Base-by-base conservation (phyloP, 768 basidiomycete genomes). In the Boletus rex-veris region DNA sequence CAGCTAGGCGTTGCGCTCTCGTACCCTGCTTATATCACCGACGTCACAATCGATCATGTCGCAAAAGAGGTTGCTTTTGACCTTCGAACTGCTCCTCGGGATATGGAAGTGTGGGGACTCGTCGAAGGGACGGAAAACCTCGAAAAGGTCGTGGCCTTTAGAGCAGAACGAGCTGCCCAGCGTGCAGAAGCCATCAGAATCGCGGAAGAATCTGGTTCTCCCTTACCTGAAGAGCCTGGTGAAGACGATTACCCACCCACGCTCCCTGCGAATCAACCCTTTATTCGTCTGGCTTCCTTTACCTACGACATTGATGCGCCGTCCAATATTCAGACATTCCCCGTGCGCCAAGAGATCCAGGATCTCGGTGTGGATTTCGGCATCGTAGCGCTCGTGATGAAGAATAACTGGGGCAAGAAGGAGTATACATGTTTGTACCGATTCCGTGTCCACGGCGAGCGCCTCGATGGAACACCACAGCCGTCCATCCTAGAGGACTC, bases 81-180 rank as follows among this genome's bases (percentile, higher is more conserved):
- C 61, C 77, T 90, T 71, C 76, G 84, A 37, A 85, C 84, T 38
- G 92, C 92, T 2, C 96, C 96, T 40, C 76, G 81, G 54, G 77
- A 86, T 40, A 90, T 98, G 83, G 92, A 97, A 61, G 81, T 96
- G 5, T 96, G 93, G 94, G 94, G 85, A 0, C 70, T 93, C 59
- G 80, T 96, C 33, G 93, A 97, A 58, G 90, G 89, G 10, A 55
- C 64, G 47, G 87, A 90, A 4, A 90, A 94, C 59, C 50, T 83
- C 7, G 79, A 70, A 35, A 88, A 84, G 66, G 74, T 90, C 28
- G 64, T 63, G 26, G 77, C 72, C 49, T 90, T 85, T 76, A 74
- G 72, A 58, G 77, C 71, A 57, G 75, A 77, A 65, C 75, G 73
- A 64, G 71, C 67, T 35, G 66, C 65, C 48, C 62, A 61, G 53